Evolutionary conservation across 2,329 filamentous ascomycete genomes (phyloP), one percentile per base, ranked within the genome.

Genomic region (Alternaria sp.): DNA sequence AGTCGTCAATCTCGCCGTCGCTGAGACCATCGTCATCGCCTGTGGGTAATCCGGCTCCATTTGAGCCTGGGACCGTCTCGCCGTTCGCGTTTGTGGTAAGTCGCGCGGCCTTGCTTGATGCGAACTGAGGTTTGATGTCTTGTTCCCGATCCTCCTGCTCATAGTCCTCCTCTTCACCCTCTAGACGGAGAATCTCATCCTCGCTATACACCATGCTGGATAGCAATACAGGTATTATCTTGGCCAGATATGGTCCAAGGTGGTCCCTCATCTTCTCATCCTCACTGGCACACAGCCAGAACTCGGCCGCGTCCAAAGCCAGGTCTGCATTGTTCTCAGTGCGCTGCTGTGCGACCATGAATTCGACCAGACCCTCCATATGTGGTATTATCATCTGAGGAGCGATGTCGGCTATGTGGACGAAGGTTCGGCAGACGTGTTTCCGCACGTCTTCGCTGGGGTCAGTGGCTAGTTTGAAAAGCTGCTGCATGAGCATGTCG

Each of bases 151-250:
- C 96, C 50, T 99, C 95, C 65, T 93, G 87, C 15, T 98, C 93
- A 46, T 96, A 96, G 77, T 98, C 94, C 19, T 91, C 92, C 51
- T 81, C 80, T 66, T 93, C 93, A 10, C 90, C 91, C 65, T 94
- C 93, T 8, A 98, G 84, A 54, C 93, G 85, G 32, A 92, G 86
- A 71, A 97, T 96, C 69, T 98, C 96, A 71, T 99, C 96, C 67
- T 96, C 93, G 73, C 91, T 92, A 79, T 98, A 99, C 2, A 98
- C 89, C 95, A 99, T 99, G 77, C 93, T 96, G 69, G 96, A 89
- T 8, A 99, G 86, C 55, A 99, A 83, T 1, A 97, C 91, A 0
- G 96, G 96, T 28, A 99, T 91, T 67, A 98, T 95, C 78, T 92
- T 92, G 69, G 87, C 81, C 59, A 98, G 87, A 76, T 92, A 92